These are phyloP conservation scores for Staphylotrichum tortipilum DNA, from an alignment of 495 filamentous ascomycete species.

Conservation along the genomic window DNA sequence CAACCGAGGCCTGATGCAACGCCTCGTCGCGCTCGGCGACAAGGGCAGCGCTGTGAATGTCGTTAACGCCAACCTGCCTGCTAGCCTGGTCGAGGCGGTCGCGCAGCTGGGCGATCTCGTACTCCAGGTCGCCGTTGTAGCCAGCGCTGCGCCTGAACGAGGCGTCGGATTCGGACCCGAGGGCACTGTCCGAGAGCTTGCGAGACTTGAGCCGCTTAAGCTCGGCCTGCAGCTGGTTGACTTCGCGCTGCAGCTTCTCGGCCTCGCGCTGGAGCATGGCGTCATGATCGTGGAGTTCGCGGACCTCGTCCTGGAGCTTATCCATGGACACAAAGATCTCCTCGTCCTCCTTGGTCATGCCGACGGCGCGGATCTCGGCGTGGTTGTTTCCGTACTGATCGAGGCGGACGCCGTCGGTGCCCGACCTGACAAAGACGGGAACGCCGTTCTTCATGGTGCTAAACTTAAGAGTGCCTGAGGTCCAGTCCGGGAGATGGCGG, in stretches of 20 bases:
- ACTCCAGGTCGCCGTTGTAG: conserved; percentile 33
- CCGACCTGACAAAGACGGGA: conserved; percentile 35
- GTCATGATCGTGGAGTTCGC: conserved; percentile 42
- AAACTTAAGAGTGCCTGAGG: conserved; percentile 36
- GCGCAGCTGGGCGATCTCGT: conserved; percentile 33
- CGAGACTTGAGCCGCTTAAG: conserved; percentile 31
- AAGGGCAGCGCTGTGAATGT: conserved; percentile 39
- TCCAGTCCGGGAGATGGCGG: conserved; percentile 40
- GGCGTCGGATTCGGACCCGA: conserved; percentile 39
- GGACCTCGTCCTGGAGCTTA: conserved; percentile 47
- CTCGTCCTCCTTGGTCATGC: conserved; percentile 39
- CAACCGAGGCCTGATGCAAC: conserved; percentile 33
- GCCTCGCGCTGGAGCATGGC: conserved; percentile 41
- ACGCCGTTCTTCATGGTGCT: conserved; percentile 38
- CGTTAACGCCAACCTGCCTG: conserved; percentile 35
- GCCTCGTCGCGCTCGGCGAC: conserved; percentile 39
- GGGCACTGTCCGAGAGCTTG: conserved; percentile 34
- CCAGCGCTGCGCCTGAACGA: conserved; percentile 29
- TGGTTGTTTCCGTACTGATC: conserved; percentile 25
- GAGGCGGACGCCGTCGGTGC: conserved; percentile 15
- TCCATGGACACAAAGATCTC: conserved; percentile 45
- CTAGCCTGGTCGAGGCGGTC: conserved; percentile 39
- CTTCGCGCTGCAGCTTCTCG: conserved; percentile 38
- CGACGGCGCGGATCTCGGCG: conserved; percentile 29
- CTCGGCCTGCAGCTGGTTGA: conserved; percentile 35